Conservation (phyloP, 257 asterid genomes). For the Gentiana straminea region DNA sequence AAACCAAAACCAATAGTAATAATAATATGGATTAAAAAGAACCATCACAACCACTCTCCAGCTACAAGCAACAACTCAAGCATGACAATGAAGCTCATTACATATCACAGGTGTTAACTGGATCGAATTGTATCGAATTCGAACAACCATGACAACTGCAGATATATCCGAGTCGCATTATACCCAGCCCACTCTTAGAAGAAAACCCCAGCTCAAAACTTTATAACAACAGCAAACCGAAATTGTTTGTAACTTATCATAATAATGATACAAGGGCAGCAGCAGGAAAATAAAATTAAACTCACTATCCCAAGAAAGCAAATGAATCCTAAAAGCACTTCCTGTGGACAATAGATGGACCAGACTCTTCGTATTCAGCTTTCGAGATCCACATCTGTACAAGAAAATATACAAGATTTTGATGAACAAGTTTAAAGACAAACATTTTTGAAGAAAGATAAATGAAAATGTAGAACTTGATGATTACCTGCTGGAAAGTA, state of each 20-base stretch:
- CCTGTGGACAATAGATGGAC: conserved; percentile 45
- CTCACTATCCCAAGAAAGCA: conserved; percentile 14
- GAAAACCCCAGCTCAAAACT: conserved; percentile 14
- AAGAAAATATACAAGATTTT: background rate
- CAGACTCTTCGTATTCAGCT: conserved; percentile 40
- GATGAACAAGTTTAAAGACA: too few relatives aligned
- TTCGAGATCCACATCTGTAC: conserved; percentile 44
- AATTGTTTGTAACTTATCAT: conserved; percentile 14
- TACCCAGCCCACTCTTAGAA: conserved; percentile 3
- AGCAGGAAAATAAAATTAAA: background rate
- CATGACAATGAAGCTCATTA: conserved; percentile 11
- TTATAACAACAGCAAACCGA: conserved; percentile 18
- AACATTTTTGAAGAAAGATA: too few relatives aligned
- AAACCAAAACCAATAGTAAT: too few relatives aligned
- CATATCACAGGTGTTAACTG: conserved; percentile 10
- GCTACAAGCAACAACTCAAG: conserved; percentile 19
- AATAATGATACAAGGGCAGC: conserved; percentile 13
- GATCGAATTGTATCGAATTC: conserved; percentile 6
- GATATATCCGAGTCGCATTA: conserved; percentile 9
- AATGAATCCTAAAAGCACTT: conserved; percentile 34
- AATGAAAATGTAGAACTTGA: background rate
- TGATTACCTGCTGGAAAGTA: conserved; percentile 37
- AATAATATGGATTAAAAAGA: background rate
- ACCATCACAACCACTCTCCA: conserved; percentile 22
- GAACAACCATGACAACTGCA: conserved; percentile 10